phyloP scores from a whole-genome alignment of 2,329 filamentous ascomycete genomes.

The Ceratocystis destructans region DNA sequence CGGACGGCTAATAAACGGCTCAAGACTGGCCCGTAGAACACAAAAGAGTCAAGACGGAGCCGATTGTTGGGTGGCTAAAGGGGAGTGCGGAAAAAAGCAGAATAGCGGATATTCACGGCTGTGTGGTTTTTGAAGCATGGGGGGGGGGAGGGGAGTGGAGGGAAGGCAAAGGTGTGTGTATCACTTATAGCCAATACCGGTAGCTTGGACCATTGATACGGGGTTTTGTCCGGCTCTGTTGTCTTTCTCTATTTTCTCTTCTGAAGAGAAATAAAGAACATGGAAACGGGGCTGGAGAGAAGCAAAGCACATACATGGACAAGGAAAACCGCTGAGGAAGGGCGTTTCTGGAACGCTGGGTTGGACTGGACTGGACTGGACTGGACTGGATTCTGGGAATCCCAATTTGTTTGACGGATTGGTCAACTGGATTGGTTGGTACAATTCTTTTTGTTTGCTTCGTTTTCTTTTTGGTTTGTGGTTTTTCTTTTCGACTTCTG shows the following conservation, averaged over 20 bases:
- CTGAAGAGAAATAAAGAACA: background rate
- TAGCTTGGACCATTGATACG: no score
- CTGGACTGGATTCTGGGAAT: background rate
- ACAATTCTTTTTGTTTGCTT: background rate
- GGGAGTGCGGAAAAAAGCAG: background rate
- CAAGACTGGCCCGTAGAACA: slow-evolving; percentile 14
- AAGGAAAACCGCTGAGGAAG: background rate
- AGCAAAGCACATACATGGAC: background rate
- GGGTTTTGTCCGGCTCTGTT: background rate
- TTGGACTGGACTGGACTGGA: background rate
- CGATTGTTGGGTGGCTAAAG: background rate
- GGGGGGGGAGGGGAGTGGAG: background rate
- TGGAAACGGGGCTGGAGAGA: background rate
- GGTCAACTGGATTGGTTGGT: background rate
- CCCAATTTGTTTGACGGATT: background rate
- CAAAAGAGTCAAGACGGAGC: background rate
- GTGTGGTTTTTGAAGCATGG: no score
- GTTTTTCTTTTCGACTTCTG: no score
- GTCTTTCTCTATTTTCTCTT: background rate
- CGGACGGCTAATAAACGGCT: slow-evolving; percentile 30
- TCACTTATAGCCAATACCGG: background rate
- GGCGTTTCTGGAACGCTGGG: no score
- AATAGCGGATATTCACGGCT: no score
- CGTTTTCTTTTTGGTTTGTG: slow-evolving; percentile 1
- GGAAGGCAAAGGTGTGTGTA: background rate